Percentiles rank a stretch among this genome's conserved stretches.
phyloP scores from a whole-genome alignment of 208 protist species.

The Trypanosoma platydactyli region DNA sequence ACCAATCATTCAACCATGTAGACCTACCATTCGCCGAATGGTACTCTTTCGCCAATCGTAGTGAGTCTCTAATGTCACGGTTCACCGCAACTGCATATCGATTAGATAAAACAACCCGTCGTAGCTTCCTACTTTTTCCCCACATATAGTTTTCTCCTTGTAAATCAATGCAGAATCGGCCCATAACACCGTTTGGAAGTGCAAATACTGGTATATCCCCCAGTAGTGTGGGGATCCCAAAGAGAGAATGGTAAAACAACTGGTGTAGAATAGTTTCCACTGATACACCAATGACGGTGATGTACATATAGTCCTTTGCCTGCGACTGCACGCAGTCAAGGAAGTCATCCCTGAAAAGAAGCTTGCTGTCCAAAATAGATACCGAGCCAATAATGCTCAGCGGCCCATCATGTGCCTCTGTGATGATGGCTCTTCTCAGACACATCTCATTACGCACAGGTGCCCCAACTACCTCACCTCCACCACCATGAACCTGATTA shows the following conservation, averaged over 20 bases:
- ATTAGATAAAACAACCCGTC: slow-evolving; percentile 35
- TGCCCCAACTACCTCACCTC: background rate
- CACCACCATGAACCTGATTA: background rate
- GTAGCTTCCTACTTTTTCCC: slow-evolving; percentile 50
- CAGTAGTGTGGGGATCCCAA: slow-evolving; percentile 36
- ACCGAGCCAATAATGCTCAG: background rate
- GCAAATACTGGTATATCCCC: background rate
- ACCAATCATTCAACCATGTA: slow-evolving; percentile 45
- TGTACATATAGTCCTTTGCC: slow-evolving; percentile 25
- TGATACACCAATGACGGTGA: slow-evolving; percentile 29
- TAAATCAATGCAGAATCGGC: slow-evolving; percentile 38
- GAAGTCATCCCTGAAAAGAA: slow-evolving; percentile 49
- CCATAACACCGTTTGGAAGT: slow-evolving; percentile 5
- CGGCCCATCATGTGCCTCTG: background rate
- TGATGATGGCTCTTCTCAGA: background rate
- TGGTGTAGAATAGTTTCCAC: slow-evolving; percentile 20
- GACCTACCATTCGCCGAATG: slow-evolving; percentile 21
- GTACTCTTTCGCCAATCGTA: slow-evolving; percentile 46
- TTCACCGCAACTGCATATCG: slow-evolving; percentile 50
- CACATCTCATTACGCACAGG: background rate
- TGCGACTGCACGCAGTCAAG: slow-evolving; percentile 45
- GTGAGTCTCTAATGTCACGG: slow-evolving; percentile 31
- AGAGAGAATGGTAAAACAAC: slow-evolving; percentile 68
- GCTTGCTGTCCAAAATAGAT: slow-evolving; percentile 17
- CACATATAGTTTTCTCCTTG: slow-evolving; percentile 40